Conservation (phyloP, 352 stramenopile genomes). For the Plasmopara halstedii region DNA sequence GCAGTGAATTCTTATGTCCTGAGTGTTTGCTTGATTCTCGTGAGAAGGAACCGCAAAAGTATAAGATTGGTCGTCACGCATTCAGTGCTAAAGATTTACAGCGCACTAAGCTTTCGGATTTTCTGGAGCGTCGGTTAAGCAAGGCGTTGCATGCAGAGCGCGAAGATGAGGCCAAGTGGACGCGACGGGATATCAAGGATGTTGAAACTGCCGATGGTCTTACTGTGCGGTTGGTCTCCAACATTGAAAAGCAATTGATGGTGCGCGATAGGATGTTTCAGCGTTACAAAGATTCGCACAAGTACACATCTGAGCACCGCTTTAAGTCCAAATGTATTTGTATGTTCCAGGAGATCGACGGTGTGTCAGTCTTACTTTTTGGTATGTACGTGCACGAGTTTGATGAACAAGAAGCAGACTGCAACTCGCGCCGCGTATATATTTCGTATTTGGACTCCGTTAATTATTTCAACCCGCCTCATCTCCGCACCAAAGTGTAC, state of each 20-base stretch:
- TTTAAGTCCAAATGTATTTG: constrained; percentile 98
- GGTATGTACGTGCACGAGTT: constrained; percentile 99
- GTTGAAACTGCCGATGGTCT: constrained; percentile 88
- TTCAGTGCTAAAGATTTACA: constrained; percentile 94
- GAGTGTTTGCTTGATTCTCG: constrained; percentile 89
- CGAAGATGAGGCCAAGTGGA: constrained; percentile 81
- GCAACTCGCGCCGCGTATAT: constrained; percentile 94
- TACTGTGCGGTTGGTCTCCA: constrained; percentile 93
- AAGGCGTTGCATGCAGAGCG: constrained; percentile 85
- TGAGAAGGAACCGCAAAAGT: constrained; percentile 77
- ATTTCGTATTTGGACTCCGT: constrained; percentile 99
- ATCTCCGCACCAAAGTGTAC: constrained; percentile 98
- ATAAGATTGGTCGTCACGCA: constrained; percentile 77
- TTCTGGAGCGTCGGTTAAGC: constrained; percentile 88
- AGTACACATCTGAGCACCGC: constrained; percentile 83
- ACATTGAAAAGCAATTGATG: constrained; percentile 94
- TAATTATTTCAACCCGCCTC: constrained; percentile 96
- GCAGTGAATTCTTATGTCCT: constrained; percentile 89
- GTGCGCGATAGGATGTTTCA: constrained; percentile 94
- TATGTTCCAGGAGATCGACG: constrained; percentile 99
- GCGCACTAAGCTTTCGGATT: constrained; percentile 92
- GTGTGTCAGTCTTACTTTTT: constrained; percentile 98
- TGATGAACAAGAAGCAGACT: constrained; percentile 93
- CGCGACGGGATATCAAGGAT: constrained; percentile 76
- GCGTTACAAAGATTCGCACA: constrained; percentile 88